A percentile compares a stretch with the other conserved stretches of the same genome.
Evolutionary conservation across 192 early-diverging fungal species (phyloP).

Genomic region (Backusella sp.): DNA sequence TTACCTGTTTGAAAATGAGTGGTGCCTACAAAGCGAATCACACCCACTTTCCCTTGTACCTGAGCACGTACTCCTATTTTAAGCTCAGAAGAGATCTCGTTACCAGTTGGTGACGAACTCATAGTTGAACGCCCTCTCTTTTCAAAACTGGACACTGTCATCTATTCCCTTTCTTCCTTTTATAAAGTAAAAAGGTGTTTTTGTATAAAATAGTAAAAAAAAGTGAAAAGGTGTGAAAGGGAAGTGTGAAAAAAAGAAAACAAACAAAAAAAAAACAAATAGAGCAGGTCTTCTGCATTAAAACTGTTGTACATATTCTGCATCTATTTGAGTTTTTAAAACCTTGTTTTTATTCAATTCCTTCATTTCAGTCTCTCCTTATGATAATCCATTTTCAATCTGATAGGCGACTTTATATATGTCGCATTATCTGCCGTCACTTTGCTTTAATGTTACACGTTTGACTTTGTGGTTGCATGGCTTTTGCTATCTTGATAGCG

Average conservation of each 20-base stretch:
- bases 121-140: not conserved
- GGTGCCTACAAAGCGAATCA: conserved; percentile 77
- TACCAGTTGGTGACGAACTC: conserved; percentile 10
- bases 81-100: conserved; percentile 23
- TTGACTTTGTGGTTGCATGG: too few relatives aligned
- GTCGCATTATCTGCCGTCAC: too few relatives aligned
- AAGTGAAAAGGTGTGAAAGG: not conserved
- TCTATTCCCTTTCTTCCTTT: not conserved
- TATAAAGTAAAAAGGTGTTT: not conserved
- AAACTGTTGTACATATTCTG: not conserved
- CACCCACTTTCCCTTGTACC: conserved; percentile 56
- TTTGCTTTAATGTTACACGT: too few relatives aligned
- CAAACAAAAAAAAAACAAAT: conserved; percentile 4
- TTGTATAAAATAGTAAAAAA: not conserved
- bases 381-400: too few relatives aligned
- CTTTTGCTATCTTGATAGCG: too few relatives aligned
- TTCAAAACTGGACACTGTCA: not conserved
- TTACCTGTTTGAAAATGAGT: conserved; percentile 82
- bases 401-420: too few relatives aligned
- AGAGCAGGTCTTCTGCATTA: not conserved
- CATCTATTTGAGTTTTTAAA: not conserved
- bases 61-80: conserved; percentile 49
- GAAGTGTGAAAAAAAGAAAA: not conserved
- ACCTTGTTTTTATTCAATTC: not conserved
- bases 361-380: too few relatives aligned